Evolutionary conservation across 78 protist genomes (phyloP).

Genomic region (Dictyostelium capitatum): DNA sequence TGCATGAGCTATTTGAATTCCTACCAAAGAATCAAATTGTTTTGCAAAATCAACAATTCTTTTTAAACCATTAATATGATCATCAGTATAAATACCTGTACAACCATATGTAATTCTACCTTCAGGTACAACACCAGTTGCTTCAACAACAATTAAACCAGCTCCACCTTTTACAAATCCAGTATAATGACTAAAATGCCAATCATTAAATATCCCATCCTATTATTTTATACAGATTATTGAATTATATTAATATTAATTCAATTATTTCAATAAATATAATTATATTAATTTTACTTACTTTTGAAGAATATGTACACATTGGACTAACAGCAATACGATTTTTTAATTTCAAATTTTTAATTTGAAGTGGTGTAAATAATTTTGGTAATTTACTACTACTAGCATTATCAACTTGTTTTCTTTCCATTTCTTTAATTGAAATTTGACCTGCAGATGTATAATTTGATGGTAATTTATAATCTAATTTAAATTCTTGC

Average conservation of each 20-base stretch:
- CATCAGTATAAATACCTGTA: slow-evolving; percentile 42
- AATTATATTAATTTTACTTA: background rate
- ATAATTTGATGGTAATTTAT: background rate
- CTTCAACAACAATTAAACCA: slow-evolving; percentile 38
- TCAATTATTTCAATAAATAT: background rate
- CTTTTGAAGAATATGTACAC: slow-evolving; percentile 6
- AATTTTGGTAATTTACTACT: background rate
- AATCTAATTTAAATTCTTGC: background rate
- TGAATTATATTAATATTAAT: no score
- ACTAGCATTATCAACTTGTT: background rate
- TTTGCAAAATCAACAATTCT: slow-evolving; percentile 45
- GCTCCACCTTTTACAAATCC: slow-evolving; percentile 68
- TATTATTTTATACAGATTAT: no score
- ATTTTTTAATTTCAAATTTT: slow-evolving; percentile 33
- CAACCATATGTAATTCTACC: slow-evolving; percentile 35
- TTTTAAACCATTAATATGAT: slow-evolving; percentile 30
- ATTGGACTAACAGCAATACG: slow-evolving; percentile 59
- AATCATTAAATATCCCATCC: slow-evolving; percentile 56
- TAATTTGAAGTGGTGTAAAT: slow-evolving; percentile 20
- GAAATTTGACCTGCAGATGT: background rate
- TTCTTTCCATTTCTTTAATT: background rate
- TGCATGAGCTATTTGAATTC: slow-evolving; percentile 64
- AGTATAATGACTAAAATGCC: slow-evolving; percentile 53
- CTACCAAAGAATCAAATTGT: background rate
- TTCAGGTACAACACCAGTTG: slow-evolving; percentile 40